Conservation (phyloP, 106 monocot species). For the Dactylorhiza incarnata region DNA sequence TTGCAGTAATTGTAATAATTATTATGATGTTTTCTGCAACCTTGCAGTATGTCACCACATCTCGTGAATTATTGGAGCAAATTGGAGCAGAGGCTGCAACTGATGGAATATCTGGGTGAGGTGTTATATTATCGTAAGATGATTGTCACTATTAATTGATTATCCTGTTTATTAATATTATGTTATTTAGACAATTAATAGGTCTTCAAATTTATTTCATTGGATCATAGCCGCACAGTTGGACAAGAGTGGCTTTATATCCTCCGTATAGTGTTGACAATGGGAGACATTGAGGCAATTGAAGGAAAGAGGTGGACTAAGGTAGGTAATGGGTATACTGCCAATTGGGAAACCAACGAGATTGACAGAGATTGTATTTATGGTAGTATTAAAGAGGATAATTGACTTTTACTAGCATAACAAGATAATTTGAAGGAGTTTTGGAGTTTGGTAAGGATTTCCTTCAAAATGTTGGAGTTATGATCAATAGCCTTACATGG, state of each 20-base stretch:
- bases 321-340: no score
- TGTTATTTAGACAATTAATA: background rate
- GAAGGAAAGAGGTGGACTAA: no score
- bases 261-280: no score
- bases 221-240: background rate
- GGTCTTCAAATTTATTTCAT: background rate
- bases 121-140: background rate
- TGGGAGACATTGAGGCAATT: no score
- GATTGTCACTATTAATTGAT: background rate
- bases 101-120: slow-evolving; percentile 42
- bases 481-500: no score
- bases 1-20: background rate
- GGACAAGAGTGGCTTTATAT: background rate
- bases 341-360: no score
- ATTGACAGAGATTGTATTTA: no score
- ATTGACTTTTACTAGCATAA: no score
- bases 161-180: background rate
- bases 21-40: background rate
- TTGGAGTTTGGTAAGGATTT: no score
- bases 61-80: slow-evolving; percentile 55
- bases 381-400: no score
- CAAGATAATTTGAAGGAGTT: no score
- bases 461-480: no score
- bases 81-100: slow-evolving; percentile 39
- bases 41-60: slow-evolving; percentile 59